These are phyloP conservation scores for Cryphonectria radicalis DNA, from an alignment of 2,329 filamentous ascomycete genomes.

Conservation along the genomic window DNA sequence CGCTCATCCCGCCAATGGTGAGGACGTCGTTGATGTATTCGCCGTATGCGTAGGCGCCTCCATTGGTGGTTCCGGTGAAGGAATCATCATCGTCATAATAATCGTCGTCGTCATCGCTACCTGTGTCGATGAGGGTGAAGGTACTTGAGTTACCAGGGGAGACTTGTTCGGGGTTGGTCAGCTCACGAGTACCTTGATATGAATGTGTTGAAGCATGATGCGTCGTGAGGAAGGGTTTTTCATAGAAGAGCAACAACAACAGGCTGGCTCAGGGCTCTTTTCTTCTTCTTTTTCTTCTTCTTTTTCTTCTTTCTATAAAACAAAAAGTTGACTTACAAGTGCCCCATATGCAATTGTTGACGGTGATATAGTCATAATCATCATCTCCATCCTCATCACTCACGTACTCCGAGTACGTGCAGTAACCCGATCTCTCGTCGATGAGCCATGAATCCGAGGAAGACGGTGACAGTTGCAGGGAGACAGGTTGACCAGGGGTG, in stretches of 20 bases:
- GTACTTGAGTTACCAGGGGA: conserved; percentile 33
- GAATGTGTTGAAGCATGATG: background rate
- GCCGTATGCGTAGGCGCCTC: conserved; percentile 31
- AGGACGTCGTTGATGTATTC: conserved; percentile 37
- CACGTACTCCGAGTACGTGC: conserved; percentile 16
- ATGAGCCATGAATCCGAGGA: conserved; percentile 37
- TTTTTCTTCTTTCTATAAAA: too few species aligned
- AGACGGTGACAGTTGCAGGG: conserved; percentile 35
- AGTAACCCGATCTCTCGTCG: conserved; percentile 29
- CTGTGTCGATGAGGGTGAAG: conserved; percentile 30
- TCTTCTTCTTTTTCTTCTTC: background rate
- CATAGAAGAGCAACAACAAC: background rate
- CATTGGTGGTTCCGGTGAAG: conserved; percentile 28
- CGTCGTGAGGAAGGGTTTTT: background rate
- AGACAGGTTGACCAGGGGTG: conserved; percentile 37
- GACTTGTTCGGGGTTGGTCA: conserved; percentile 18
- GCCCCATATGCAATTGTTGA: conserved; percentile 34
- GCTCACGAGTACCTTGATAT: conserved; percentile 11
- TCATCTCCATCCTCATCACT: conserved; percentile 13
- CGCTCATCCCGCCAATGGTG: conserved; percentile 32
- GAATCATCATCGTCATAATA: conserved; percentile 5
- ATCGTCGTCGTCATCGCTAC: conserved; percentile 1
- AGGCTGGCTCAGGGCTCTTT: background rate
- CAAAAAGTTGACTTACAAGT: conserved; percentile 26
- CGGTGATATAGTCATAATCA: background rate